A percentile compares a stretch with the other conserved stretches of the same genome.
phyloP scores from a whole-genome alignment of 176 grass and related monocot species.

The Tillandsia leiboldiana region DNA sequence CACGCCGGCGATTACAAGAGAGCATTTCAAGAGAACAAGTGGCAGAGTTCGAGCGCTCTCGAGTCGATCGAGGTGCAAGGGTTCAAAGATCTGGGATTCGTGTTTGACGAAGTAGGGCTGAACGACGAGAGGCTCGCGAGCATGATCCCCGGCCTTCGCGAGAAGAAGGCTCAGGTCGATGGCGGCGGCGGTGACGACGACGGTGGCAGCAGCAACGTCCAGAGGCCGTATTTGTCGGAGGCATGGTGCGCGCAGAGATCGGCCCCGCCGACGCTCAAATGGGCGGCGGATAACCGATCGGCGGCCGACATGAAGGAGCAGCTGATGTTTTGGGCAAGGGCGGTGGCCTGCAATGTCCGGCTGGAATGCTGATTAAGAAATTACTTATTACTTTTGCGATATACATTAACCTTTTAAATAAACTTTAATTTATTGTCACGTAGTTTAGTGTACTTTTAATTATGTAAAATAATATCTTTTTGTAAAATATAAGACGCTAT shows the following conservation, averaged over 20 bases:
- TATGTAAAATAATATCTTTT: too few species aligned
- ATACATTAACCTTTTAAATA: too few species aligned
- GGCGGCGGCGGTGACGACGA: background rate
- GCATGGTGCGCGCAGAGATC: slow-evolving; percentile 41
- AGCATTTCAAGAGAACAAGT: slow-evolving; percentile 40
- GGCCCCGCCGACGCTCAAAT: slow-evolving; percentile 25
- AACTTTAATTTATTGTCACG: too few species aligned
- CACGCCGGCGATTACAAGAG: background rate
- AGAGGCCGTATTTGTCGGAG: slow-evolving; percentile 57
- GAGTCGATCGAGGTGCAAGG: slow-evolving; percentile 90
- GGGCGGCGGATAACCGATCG: slow-evolving; percentile 38
- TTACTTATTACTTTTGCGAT: background rate
- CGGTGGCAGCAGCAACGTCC: background rate
- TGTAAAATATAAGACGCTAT: too few species aligned
- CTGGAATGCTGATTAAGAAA: slow-evolving; percentile 21
- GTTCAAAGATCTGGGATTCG: slow-evolving; percentile 86
- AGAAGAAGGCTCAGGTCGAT: slow-evolving; percentile 15
- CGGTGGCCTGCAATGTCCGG: slow-evolving; percentile 69
- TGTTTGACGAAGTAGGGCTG: slow-evolving; percentile 54
- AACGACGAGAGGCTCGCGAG: slow-evolving; percentile 27
- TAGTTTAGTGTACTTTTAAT: too few species aligned
- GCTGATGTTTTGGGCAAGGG: slow-evolving; percentile 81
- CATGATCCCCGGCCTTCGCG: slow-evolving; percentile 60
- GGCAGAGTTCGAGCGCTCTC: slow-evolving; percentile 53
- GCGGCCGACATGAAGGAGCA: slow-evolving; percentile 65